These are phyloP conservation scores for Xylaria castorea DNA, from an alignment of 495 filamentous ascomycete species.

Conservation along the genomic window DNA sequence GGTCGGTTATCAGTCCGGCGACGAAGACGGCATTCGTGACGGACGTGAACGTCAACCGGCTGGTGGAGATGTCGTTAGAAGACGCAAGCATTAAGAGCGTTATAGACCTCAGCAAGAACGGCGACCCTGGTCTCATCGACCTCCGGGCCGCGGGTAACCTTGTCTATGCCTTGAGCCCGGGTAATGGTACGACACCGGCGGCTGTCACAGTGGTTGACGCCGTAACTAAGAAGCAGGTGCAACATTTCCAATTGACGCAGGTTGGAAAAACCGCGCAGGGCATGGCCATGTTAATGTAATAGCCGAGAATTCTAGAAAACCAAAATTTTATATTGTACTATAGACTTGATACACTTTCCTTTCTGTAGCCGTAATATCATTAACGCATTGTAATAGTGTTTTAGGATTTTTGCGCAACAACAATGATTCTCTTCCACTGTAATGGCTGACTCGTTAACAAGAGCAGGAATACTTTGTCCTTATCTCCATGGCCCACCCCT, in stretches of 20 bases:
- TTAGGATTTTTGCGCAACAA: background rate
- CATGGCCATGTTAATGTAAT: constrained; percentile 38
- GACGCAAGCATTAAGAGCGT: constrained; percentile 50
- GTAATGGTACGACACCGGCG: constrained; percentile 54
- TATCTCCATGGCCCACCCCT: background rate
- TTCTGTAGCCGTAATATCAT: background rate
- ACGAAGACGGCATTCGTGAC: constrained; percentile 61
- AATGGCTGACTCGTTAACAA: background rate
- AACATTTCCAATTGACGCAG: constrained; percentile 47
- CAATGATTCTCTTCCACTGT: background rate
- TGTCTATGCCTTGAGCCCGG: constrained; percentile 62
- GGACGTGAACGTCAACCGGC: constrained; percentile 55
- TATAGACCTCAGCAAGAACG: constrained; percentile 49
- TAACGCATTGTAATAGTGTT: background rate
- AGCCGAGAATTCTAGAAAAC: background rate
- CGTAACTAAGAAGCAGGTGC: constrained; percentile 45
- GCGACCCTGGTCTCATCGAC: constrained; percentile 62
- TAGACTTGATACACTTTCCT: background rate
- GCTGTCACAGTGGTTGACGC: constrained; percentile 60
- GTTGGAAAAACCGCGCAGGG: constrained; percentile 45
- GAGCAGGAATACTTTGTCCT: background rate
- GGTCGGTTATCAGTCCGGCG: constrained; percentile 51
- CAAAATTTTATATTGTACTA: background rate
- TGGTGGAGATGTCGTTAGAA: constrained; percentile 59
- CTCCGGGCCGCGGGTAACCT: constrained; percentile 57